A percentile compares a stretch with the other conserved stretches of the same genome.
Conservation (phyloP, 208 protist genomes). For the Leishmania arabica region DNA sequence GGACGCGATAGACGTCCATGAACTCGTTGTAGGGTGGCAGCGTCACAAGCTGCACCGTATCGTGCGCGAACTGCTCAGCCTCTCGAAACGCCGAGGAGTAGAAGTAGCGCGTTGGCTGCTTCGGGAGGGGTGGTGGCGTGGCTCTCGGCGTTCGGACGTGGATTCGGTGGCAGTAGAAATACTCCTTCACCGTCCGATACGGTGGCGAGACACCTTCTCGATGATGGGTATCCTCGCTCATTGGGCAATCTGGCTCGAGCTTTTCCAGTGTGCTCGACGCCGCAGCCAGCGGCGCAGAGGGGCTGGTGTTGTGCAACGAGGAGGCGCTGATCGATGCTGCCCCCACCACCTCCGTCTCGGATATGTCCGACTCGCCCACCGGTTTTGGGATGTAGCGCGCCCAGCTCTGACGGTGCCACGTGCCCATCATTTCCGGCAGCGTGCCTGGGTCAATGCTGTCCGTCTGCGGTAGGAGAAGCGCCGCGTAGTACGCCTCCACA, state of each 20-base stretch:
- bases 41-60: constrained; percentile 54
- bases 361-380: constrained; percentile 11
- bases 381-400: constrained; percentile 23
- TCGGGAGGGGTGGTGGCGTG: constrained; percentile 40
- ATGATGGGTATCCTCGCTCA: not conserved
- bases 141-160: constrained; percentile 6
- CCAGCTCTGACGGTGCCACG: constrained; percentile 26
- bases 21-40: constrained; percentile 84
- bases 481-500: constrained; percentile 62
- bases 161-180: constrained; percentile 22
- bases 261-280: not conserved
- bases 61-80: constrained; percentile 6
- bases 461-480: not conserved
- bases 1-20: constrained; percentile 86
- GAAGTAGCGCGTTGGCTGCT: constrained; percentile 64
- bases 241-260: not conserved
- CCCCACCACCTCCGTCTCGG: not conserved
- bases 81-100: constrained; percentile 41
- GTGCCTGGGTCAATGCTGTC: not conserved
- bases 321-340: not conserved
- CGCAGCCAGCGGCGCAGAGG: not conserved
- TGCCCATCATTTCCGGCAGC: constrained; percentile 2
- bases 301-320: constrained; percentile 7
- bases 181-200: constrained; percentile 8
- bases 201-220: constrained; percentile 2